Evolutionary conservation across 2,329 filamentous ascomycete species (phyloP), one percentile per base, ranked within the genome.

Genomic region (Exophiala lecanii-corni): DNA sequence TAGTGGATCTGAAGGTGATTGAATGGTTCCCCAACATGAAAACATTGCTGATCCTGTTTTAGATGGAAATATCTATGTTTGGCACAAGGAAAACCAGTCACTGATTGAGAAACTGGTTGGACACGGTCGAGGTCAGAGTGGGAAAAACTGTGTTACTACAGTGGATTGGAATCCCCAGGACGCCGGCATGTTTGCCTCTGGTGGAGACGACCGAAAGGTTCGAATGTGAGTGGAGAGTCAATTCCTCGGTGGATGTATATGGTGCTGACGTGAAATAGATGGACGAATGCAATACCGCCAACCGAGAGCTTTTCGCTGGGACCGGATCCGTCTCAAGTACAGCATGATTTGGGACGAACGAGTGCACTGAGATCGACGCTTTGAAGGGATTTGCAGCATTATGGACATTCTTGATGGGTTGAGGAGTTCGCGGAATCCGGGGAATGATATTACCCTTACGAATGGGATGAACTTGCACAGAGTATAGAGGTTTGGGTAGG

Each of bases 101-200:
- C 73, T 84, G 1, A 79, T 98, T 4, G 86, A 89, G 58, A 82
- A 78, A 36, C 70, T 97, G 2, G 75, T 80, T 21, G 89, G 82
- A 0, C 91, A 97, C 56, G 69, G 71, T 5, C 75, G 77, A 9
- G 83, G 88, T 23, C 49, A 51, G 28, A 47, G 47, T 36, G 54
- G 53, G 13, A 53, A 51, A 34, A 42, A 49, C 12, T 82, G 79
- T 47, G 91, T 92, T 52, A 97, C 96, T 61, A 79, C 87, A 5
- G 85, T 94, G 26, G 76, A 84, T 16, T 98, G 92, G 91, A 92
- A 91, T 57, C 89, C 92, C 1, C 74, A 70, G 9, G 79, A 96
- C 59, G 81, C 87, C 1, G 79, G 78, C 49, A 83, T 96, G 71
- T 87, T 96, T 65, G 92, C 89, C 12, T 91, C 89, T 9, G 91